A percentile compares a stretch with the other conserved stretches of the same genome.
Evolutionary conservation across 2,329 filamentous ascomycete genomes (phyloP).

Genomic region (Graphilbum fragrans): DNA sequence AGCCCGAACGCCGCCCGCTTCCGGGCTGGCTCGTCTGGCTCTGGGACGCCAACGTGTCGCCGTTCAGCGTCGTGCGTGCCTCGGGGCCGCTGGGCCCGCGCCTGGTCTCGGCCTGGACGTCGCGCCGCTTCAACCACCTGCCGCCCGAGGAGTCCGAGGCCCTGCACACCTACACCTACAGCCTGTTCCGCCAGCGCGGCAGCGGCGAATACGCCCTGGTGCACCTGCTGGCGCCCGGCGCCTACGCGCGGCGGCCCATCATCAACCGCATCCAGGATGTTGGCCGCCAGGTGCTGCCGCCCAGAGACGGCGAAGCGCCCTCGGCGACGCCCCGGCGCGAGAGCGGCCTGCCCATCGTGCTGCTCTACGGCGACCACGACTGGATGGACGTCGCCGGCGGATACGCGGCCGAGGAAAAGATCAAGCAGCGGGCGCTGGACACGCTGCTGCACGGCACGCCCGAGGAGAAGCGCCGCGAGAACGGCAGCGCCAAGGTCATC

Average conservation of each 20-base stretch:
- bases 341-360: slow-evolving; percentile 67
- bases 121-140: slow-evolving; percentile 80
- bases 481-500: slow-evolving; percentile 71
- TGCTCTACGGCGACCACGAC: slow-evolving; percentile 96
- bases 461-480: slow-evolving; percentile 60
- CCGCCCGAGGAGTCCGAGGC: slow-evolving; percentile 68
- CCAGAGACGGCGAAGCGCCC: slow-evolving; percentile 15
- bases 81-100: slow-evolving; percentile 81
- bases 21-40: slow-evolving; percentile 85
- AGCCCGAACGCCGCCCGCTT: slow-evolving; percentile 37
- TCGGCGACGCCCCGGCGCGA: slow-evolving; percentile 25
- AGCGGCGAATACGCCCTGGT: slow-evolving; percentile 89
- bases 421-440: slow-evolving; percentile 54
- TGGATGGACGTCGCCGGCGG: slow-evolving; percentile 97
- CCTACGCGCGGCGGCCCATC: slow-evolving; percentile 77
- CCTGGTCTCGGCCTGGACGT: slow-evolving; percentile 90
- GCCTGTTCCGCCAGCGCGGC: slow-evolving; percentile 82
- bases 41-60: slow-evolving; percentile 95
- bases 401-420: slow-evolving; percentile 64
- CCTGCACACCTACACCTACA: slow-evolving; percentile 88
- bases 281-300: slow-evolving; percentile 53
- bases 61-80: slow-evolving; percentile 82
- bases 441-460: slow-evolving; percentile 48
- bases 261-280: slow-evolving; percentile 80
- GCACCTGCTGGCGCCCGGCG: slow-evolving; percentile 87